Conservation (phyloP, 2,329 filamentous ascomycete genomes). For the Orbilia ellipsospora region DNA sequence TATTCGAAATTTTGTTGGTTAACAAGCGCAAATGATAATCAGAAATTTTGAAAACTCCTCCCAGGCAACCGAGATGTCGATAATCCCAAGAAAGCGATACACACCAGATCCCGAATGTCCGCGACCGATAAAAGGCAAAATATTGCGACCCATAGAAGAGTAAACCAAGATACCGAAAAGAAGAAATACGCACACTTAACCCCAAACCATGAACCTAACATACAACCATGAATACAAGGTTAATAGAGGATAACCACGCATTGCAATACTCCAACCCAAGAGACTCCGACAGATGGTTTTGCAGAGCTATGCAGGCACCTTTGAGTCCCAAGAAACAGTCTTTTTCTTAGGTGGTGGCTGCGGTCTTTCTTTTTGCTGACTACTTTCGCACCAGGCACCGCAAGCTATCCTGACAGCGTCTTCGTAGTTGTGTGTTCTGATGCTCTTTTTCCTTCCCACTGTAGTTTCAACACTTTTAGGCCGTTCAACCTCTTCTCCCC, state of each 20-base stretch:
- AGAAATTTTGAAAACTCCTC: constrained; percentile 8
- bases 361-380: constrained; percentile 6
- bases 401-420: constrained; percentile 54
- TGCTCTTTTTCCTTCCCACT: constrained; percentile 25
- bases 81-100: constrained; percentile 8
- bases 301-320: constrained; percentile 13
- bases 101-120: constrained; percentile 1
- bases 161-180: constrained; percentile 2
- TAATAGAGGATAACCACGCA: neutral
- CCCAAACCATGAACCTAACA: neutral
- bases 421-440: constrained; percentile 46
- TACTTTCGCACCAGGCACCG: constrained; percentile 47
- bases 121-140: constrained; percentile 15
- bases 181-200: constrained; percentile 1
- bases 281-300: neutral
- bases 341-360: constrained; percentile 39
- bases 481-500: constrained; percentile 16
- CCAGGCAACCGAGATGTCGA: neutral
- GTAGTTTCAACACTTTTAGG: constrained; percentile 5
- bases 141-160: neutral
- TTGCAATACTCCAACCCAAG: neutral
- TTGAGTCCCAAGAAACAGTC: constrained; percentile 39
- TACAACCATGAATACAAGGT: neutral
- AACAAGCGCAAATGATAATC: constrained; percentile 3
- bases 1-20: neutral